Percentiles rank a stretch among this genome's conserved stretches.
Evolutionary conservation across 2,329 filamentous ascomycete genomes (phyloP).

Genomic region (Myriosclerotinia duriaeana): DNA sequence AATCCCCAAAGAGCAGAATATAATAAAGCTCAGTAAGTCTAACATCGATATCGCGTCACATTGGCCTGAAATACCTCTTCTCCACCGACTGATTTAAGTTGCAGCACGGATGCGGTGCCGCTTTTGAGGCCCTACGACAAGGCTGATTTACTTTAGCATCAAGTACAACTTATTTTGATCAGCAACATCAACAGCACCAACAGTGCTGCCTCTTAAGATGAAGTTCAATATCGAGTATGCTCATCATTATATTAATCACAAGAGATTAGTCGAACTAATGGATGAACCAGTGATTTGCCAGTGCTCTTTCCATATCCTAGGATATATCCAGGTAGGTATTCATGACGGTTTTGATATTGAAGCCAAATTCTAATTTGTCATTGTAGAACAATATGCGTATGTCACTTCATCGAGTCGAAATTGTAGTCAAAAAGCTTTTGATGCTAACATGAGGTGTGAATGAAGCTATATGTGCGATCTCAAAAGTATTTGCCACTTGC

Average conservation of each 20-base stretch:
- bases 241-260: neutral
- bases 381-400: slow-evolving; percentile 66
- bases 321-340: slow-evolving; percentile 58
- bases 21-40: neutral
- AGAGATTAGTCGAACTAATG: slow-evolving; percentile 23
- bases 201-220: slow-evolving; percentile 50
- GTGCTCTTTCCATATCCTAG: slow-evolving; percentile 73
- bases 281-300: slow-evolving; percentile 57
- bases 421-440: neutral
- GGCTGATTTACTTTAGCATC: slow-evolving; percentile 15
- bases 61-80: neutral
- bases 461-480: slow-evolving; percentile 77
- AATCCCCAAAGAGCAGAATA: neutral
- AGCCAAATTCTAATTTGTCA: slow-evolving; percentile 43
- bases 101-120: slow-evolving; percentile 13
- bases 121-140: slow-evolving; percentile 18
- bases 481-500: slow-evolving; percentile 52
- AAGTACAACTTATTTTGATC: neutral
- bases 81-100: neutral
- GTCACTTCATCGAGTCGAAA: slow-evolving; percentile 25
- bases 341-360: neutral
- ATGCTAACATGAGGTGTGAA: slow-evolving; percentile 26
- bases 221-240: slow-evolving; percentile 74
- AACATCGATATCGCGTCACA: neutral
- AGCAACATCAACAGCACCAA: slow-evolving; percentile 18